phyloP scores from a whole-genome alignment of 768 basidiomycete species.

The Antrodiella citrinella region DNA sequence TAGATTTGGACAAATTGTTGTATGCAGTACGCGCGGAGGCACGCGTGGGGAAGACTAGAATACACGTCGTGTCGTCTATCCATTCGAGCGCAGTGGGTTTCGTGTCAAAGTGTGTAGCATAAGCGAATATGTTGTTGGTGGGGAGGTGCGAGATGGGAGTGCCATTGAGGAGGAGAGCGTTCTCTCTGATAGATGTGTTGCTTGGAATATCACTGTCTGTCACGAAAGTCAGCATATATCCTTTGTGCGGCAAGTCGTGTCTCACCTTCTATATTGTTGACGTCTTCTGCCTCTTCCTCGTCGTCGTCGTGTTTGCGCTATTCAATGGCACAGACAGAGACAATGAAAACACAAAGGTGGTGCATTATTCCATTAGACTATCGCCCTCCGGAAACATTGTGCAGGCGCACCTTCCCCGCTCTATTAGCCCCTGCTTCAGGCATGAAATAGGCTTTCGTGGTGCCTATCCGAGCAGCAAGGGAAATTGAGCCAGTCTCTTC shows the following conservation, averaged over 20 bases:
- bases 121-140: slow-evolving; percentile 73
- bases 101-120: slow-evolving; percentile 70
- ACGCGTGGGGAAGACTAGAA: slow-evolving; percentile 63
- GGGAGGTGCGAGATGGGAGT: slow-evolving; percentile 67
- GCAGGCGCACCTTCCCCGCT: slow-evolving; percentile 66
- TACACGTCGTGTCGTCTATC: slow-evolving; percentile 78
- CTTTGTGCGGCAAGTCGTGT: too few relatives aligned
- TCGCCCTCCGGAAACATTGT: slow-evolving; percentile 28
- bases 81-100: slow-evolving; percentile 75
- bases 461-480: slow-evolving; percentile 64
- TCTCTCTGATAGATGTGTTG: slow-evolving; percentile 42
- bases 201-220: too few relatives aligned
- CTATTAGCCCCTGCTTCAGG: slow-evolving; percentile 48
- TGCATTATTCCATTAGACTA: slow-evolving; percentile 35
- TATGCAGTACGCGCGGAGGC: slow-evolving; percentile 45
- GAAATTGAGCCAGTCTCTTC: slow-evolving; percentile 11
- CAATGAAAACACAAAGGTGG: slow-evolving; percentile 7
- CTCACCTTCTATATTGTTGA: too few relatives aligned
- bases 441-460: slow-evolving; percentile 68
- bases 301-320: slow-evolving; percentile 41
- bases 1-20: slow-evolving; percentile 41
- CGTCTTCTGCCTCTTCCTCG: slow-evolving; percentile 20
- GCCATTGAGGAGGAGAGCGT: slow-evolving; percentile 70
- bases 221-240: too few relatives aligned
- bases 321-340: slow-evolving; percentile 12